Base-by-base conservation (phyloP, 768 basidiomycete species). In the Pisolithus orientalis region DNA sequence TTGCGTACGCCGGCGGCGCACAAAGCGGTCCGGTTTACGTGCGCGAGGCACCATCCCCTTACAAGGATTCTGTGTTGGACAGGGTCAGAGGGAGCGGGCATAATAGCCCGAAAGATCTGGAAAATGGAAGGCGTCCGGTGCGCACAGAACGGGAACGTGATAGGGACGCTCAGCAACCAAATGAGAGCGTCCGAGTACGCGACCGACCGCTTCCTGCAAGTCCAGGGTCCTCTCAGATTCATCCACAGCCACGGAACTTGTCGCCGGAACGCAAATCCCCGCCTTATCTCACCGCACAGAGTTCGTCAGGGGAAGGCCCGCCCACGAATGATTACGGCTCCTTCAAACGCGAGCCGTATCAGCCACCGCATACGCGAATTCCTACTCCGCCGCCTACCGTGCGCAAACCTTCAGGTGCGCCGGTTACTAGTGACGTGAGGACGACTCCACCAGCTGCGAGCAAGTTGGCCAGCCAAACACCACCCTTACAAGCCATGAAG, bases 221-320 rank as follows among this genome's bases (percentile, higher is more conserved):
- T 48, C 72, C 72, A 34, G 68, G 61, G n/a, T 65, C 57, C 10
- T 77, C 76, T 55, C 75, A 74, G 56, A 59, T 59, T 29, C 63
- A 69, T 17, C 43, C 67, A n/a, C 75, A 72, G 57, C 62, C 66
- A 31, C 74, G 74, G 49, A 65, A 64, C 1, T 72, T 75, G n/a
- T 77, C 76, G 5, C 78, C 83, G 11, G 83, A 86, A 62, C 78
- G 76, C 31, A 58, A 59, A 39, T 79, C 80, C 16, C 80, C 80
- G 2, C 62, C 71, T 44, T 80, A 76, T 61, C 75, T 76, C 54
- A 70, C 73, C 2, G 75, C 79, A 6, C 66, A 77, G 28, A 71
- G 73, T 31, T 71, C 76, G 47, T 74, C 80, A 31, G 75, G 73
- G 3, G 71, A 75, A 53, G 66, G 70, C 39, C 63, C 72, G 59